Base-by-base conservation (phyloP, 768 basidiomycete genomes). In the Kwoniella europaea region DNA sequence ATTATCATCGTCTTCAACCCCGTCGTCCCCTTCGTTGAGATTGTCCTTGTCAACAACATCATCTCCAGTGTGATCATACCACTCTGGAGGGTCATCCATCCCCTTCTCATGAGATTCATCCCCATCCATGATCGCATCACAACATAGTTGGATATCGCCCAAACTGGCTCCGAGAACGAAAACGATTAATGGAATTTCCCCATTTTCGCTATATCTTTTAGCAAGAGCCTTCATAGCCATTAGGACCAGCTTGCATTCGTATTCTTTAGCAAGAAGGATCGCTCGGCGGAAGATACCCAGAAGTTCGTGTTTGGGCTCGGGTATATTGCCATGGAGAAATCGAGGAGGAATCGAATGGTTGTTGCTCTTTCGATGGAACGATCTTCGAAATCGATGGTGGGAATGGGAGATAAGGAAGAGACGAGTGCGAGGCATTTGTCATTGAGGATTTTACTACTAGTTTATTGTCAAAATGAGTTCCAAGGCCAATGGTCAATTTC, bases 271-370 rank as follows among this genome's bases (percentile, higher is more conserved):
- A 29, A 65, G 13, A 7, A 12, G 24, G 53, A 65, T 42, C 20
- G 52, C 46, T 24, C 35, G 27, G 10, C 64, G 50, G 18, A 56
- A 29, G 29, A 13, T 22, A 24, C 46, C 64, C 24, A 65, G 52
- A 15, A 56, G 6, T 3, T 55, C 41, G 27, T 16, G 16, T 3
- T 24, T 20, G 15, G 64, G 64, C 10, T 56, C 18, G 7, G 64
- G 64, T 53, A 52, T 44, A 44, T 57, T 41, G 35, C 29, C 41
- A n/a, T 65, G 55, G 35, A 65, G 41, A 65, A 56, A 35, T 65
- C 52, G 24, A 65, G 54, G 64, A 65, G 56, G 55, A 65, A 41
- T n/a, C 64, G 54, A 53, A 65, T n/a, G 53, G 52, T 46, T 16
- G 20, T 27, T n/a, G 64, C 64, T 12, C 24, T 42, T 46, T 65